Evolutionary conservation across 768 basidiomycete genomes (phyloP).

Genomic region (Tubosaeta sp.): DNA sequence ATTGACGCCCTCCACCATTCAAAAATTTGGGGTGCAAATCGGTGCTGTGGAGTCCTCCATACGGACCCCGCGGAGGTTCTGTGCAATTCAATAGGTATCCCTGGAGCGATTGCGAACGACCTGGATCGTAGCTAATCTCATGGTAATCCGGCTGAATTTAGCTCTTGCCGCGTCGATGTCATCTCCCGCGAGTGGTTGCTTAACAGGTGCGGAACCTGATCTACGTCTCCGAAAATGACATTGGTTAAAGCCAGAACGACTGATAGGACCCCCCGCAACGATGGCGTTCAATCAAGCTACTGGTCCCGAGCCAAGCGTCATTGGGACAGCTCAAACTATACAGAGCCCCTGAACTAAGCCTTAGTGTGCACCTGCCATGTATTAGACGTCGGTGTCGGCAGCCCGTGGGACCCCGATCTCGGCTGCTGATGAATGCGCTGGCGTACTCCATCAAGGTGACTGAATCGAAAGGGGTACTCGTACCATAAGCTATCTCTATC

Average conservation of each 20-base stretch:
- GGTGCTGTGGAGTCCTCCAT: neutral
- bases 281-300: neutral
- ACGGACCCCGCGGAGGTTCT: neutral
- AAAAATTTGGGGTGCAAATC: neutral
- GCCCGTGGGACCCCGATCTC: constrained; percentile 18
- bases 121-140: neutral
- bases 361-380: neutral
- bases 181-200: neutral
- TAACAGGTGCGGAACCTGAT: neutral
- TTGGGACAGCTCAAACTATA: neutral
- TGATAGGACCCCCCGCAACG: neutral
- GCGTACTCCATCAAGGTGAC: constrained; percentile 13
- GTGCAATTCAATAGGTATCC: neutral
- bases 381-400: constrained; percentile 11
- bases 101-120: neutral
- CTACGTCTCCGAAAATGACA: neutral
- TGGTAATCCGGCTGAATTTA: neutral
- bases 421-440: constrained; percentile 6
- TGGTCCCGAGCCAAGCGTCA: constrained; percentile 8
- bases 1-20: neutral
- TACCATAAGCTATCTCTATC: constrained; percentile 5
- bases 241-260: neutral
- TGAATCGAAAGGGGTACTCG: neutral
- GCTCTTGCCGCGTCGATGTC: neutral
- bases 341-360: neutral